phyloP scores from a whole-genome alignment of 768 basidiomycete genomes.

The Psilocybe tampanensis region DNA sequence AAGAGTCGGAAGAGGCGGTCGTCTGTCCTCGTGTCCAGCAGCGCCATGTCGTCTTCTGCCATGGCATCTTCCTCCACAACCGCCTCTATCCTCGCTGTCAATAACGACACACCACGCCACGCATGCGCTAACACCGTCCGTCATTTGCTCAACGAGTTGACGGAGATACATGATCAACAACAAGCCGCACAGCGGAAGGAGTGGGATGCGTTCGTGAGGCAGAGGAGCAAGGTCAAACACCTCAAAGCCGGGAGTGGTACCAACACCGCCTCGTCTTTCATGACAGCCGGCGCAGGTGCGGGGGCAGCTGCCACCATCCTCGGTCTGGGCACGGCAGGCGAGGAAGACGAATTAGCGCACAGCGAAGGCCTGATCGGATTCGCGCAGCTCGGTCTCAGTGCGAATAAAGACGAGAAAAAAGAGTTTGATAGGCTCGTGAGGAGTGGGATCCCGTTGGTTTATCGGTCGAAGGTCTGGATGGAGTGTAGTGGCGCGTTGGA shows the following conservation, averaged over 20 bases:
- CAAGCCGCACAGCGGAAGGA: conserved; percentile 71
- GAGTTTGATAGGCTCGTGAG: conserved; percentile 83
- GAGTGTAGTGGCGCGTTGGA: conserved; percentile 95
- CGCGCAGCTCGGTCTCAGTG: conserved; percentile 80
- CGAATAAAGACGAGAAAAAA: conserved; percentile 75
- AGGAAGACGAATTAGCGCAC: conserved; percentile 77
- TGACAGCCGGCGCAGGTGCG: conserved; percentile 30
- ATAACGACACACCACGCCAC: conserved; percentile 67
- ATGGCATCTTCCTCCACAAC: conserved; percentile 35
- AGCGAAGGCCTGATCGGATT: conserved; percentile 89
- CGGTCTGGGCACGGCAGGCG: conserved; percentile 62
- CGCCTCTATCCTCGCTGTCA: conserved; percentile 62
- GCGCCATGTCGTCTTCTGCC: conserved; percentile 20
- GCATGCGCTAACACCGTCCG: conserved; percentile 77
- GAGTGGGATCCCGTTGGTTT: conserved; percentile 84
- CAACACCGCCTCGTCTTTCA: conserved; percentile 16
- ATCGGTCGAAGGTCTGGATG: conserved; percentile 87
- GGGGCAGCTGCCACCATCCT: conserved; percentile 63
- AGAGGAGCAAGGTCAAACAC: conserved; percentile 53
- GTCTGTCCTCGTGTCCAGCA: conserved; percentile 33
- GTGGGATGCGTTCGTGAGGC: conserved; percentile 88
- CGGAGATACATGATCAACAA: conserved; percentile 78
- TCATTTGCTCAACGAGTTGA: conserved; percentile 73
- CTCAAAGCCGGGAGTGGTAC: conserved; percentile 35
- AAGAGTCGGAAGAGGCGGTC: conserved; percentile 51